phyloP scores from a whole-genome alignment of 495 filamentous ascomycete genomes.

The Aspergillus egyptiacus region DNA sequence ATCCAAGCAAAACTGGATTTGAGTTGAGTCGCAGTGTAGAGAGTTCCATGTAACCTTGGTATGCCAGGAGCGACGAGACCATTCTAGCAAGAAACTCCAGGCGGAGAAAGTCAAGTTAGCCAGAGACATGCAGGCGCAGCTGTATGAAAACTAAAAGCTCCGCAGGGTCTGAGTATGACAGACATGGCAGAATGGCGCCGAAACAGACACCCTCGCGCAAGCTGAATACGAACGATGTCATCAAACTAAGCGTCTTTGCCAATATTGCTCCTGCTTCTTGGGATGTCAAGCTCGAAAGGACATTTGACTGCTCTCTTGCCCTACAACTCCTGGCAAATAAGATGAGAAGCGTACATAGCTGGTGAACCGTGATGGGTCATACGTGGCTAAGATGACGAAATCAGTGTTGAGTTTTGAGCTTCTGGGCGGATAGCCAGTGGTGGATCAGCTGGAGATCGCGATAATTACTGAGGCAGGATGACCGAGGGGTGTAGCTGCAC shows the following conservation, averaged over 20 bases:
- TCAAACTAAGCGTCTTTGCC: constrained; percentile 9
- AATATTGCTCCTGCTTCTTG: neutral
- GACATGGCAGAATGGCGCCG: too few relatives aligned
- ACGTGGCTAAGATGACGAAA: constrained; percentile 9
- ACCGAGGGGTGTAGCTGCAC: neutral
- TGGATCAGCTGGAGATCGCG: neutral
- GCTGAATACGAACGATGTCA: constrained; percentile 1
- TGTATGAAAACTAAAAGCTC: too few relatives aligned
- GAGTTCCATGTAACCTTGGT: too few relatives aligned
- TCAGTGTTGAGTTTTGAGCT: neutral
- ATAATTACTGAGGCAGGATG: neutral
- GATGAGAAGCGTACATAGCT: neutral
- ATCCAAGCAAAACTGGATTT: too few relatives aligned
- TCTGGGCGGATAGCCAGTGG: neutral
- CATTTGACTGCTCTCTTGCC: neutral
- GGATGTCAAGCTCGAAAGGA: neutral
- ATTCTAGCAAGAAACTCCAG: too few relatives aligned
- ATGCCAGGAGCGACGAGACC: too few relatives aligned
- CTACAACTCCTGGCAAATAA: neutral
- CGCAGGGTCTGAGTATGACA: too few relatives aligned
- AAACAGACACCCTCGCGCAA: too few relatives aligned
- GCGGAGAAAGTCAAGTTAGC: too few relatives aligned
- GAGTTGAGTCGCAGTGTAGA: too few relatives aligned
- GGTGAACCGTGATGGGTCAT: constrained; percentile 8
- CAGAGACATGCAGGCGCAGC: too few relatives aligned